A percentile compares a stretch with the other conserved stretches of the same genome.
Conservation (phyloP, 2,329 filamentous ascomycete genomes). For the Lachnellula cervina region DNA sequence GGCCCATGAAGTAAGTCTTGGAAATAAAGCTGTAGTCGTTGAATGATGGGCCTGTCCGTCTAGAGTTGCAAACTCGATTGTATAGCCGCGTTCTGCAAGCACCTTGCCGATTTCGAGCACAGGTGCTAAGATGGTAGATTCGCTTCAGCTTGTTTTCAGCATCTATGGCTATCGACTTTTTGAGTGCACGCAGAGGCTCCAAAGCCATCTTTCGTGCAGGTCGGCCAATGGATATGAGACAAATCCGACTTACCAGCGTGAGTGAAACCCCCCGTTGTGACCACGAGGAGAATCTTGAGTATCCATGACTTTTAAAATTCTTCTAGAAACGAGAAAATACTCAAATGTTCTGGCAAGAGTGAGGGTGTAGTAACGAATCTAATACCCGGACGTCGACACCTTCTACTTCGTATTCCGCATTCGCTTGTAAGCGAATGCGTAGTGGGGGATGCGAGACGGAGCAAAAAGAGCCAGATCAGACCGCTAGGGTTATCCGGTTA, state of each 20-base stretch:
- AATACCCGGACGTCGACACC: too few relatives aligned
- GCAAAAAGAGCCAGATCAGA: too few relatives aligned
- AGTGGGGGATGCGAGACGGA: too few relatives aligned
- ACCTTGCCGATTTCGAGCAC: slow-evolving; percentile 35
- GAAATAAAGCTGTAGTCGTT: slow-evolving; percentile 28
- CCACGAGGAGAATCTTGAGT: not conserved
- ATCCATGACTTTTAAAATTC: not conserved
- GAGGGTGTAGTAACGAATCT: too few relatives aligned
- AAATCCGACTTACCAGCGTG: not conserved
- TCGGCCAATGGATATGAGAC: not conserved
- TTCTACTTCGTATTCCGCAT: too few relatives aligned
- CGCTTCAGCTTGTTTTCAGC: not conserved
- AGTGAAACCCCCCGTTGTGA: not conserved
- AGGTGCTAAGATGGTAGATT: slow-evolving; percentile 24
- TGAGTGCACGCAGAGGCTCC: too few relatives aligned
- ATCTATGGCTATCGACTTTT: too few relatives aligned
- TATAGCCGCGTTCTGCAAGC: slow-evolving; percentile 33
- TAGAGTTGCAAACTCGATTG: slow-evolving; percentile 37
- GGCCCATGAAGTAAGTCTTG: slow-evolving; percentile 32
- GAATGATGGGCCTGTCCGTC: slow-evolving; percentile 34
- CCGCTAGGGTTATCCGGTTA: too few relatives aligned
- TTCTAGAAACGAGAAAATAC: not conserved
- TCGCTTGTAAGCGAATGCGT: too few relatives aligned
- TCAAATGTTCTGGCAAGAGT: too few relatives aligned
- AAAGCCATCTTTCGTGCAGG: too few relatives aligned